Percentiles rank a stretch among this genome's conserved stretches.
These are phyloP conservation scores for Fusarium nanum DNA, from an alignment of 2,329 filamentous ascomycete genomes.

Conservation along the genomic window DNA sequence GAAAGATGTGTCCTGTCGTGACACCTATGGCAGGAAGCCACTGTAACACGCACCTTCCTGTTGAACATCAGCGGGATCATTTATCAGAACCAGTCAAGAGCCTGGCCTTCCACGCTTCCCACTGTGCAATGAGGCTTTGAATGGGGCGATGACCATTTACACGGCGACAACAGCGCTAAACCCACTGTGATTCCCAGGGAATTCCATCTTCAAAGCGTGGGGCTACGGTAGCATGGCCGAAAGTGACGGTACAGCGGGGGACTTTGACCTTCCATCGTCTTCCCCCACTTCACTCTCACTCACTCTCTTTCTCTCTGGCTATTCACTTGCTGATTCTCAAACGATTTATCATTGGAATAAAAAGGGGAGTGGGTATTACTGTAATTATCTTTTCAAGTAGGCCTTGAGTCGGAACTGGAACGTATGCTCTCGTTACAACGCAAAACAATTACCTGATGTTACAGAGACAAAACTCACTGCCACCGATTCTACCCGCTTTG, in stretches of 20 bases:
- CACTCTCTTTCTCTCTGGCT: background rate
- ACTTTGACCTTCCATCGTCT: conserved; percentile 33
- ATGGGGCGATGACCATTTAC: conserved; percentile 4
- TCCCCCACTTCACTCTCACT: conserved; percentile 18
- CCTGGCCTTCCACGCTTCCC: conserved; percentile 12
- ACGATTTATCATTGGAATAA: background rate
- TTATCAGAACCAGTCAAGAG: conserved; percentile 9
- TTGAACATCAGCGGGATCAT: conserved; percentile 13
- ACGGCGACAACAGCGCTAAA: conserved; percentile 28
- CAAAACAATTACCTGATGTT: background rate
- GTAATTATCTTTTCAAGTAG: too few species aligned
- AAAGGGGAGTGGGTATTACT: background rate
- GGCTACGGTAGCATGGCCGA: conserved; percentile 11
- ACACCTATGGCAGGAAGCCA: background rate
- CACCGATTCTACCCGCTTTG: conserved; percentile 39
- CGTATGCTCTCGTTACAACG: background rate
- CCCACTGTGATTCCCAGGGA: conserved; percentile 24
- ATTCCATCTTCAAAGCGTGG: conserved; percentile 24
- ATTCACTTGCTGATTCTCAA: background rate
- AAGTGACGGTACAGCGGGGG: conserved; percentile 4
- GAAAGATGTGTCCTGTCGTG: background rate
- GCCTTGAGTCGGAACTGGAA: background rate
- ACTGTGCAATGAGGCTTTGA: conserved; percentile 23
- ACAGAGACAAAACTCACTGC: background rate
- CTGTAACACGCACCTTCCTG: conserved; percentile 5